A percentile compares a stretch with the other conserved stretches of the same genome.
These are phyloP conservation scores for Xylaria sp. DNA, from an alignment of 2,329 filamentous ascomycete species.

Conservation along the genomic window DNA sequence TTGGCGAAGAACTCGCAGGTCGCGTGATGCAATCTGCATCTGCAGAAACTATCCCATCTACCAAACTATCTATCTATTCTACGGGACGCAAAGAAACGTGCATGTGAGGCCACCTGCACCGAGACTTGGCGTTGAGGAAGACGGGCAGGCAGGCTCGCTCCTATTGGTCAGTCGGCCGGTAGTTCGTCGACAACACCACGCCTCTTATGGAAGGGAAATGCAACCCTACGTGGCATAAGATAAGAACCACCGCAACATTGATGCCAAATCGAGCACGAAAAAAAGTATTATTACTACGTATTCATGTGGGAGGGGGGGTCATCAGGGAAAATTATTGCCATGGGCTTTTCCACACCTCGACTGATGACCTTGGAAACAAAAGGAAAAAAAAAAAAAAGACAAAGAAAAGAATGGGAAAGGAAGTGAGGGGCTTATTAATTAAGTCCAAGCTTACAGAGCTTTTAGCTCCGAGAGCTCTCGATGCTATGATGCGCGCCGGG, in stretches of 20 bases:
- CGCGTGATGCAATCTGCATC: conserved; percentile 35
- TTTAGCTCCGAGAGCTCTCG: conserved; percentile 1
- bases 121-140: not conserved
- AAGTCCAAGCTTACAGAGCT: not conserved
- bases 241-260: not conserved
- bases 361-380: no score
- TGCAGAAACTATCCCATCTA: no score
- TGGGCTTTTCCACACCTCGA: not conserved
- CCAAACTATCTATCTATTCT: no score
- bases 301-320: not conserved
- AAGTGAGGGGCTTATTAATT: no score
- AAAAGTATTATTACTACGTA: conserved; percentile 2
- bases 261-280: conserved; percentile 1
- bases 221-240: conserved; percentile 1
- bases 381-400: not conserved
- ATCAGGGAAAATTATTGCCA: no score
- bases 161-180: not conserved
- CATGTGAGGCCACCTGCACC: conserved; percentile 8
- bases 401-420: not conserved
- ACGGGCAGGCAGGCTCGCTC: no score
- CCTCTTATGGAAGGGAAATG: not conserved
- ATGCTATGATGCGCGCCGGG: no score
- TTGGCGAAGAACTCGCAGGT: conserved; percentile 36
- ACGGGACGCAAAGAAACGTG: no score
- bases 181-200: not conserved